Base-by-base conservation (phyloP, 345 rosid genomes). In the Alliaria petiolata region DNA sequence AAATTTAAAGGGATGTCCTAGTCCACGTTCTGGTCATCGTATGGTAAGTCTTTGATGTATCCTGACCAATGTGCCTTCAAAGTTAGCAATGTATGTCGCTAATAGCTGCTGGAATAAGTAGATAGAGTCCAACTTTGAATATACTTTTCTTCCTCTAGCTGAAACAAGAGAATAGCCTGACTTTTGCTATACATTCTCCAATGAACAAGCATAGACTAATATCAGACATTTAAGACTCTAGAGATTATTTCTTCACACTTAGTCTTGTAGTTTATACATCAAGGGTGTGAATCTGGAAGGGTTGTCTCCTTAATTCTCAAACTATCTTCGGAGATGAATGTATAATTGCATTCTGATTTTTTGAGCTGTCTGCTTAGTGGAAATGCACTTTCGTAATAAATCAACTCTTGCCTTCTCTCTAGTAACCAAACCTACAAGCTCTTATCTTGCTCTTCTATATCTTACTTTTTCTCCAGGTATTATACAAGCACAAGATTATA, bases 1-100 rank as follows among this genome's bases (percentile, higher is more conserved):
- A 58, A 93, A 89, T 81, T 78, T 82, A 74, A 93, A 91, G 77
- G 98, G 97, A 22, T 84, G 90, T 79, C 96, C 98, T 16, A 88
- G 88, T 66, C 89, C 98, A 43, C 90, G 96, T 30, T 93, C 96
- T 36, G 98, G 98, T 81, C 98, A 93, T 80, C 91, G 98, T 63
- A 91, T 93, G 98, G 98, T 91, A 78, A 54, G 81, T 79, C 36
- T 25, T 31, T 13, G n/a, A 62, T 33, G 16, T 10, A 26, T 73
- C 42, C 62, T 40, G 4, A 40, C 16, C 52, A 16, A 14, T 10
- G 3, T 11, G 36, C 28, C 25, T 65, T 28, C 16, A 22, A 46
- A 26, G 28, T 46, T 36, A 45, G 38, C 34, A 16, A 13, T 64
- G 8, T 34, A 7, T 34, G 15, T 70, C 7, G 7, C 39, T 70